Base-by-base conservation (phyloP, 2,329 filamentous ascomycete genomes). In the Ophiognomonia clavigignenti-juglandacearum region DNA sequence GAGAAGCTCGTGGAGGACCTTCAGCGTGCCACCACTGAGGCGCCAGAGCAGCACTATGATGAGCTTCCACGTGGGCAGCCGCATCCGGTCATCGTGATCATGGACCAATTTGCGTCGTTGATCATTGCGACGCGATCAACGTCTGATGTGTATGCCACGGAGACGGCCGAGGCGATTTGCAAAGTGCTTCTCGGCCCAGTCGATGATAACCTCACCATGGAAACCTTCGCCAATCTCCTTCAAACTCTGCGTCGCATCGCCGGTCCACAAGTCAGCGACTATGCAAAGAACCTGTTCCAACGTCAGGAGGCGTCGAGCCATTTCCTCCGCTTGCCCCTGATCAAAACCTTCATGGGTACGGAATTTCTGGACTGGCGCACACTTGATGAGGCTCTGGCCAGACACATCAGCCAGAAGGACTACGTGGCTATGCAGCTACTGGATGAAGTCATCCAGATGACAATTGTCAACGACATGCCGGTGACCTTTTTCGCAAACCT, bases 401-500 rank as follows among this genome's bases (percentile, higher is more conserved):
- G 85, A 61, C 82, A 86, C 2, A 74, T 97, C 18, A 72, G 80
- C 46, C 76, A 84, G 47, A 82, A 82, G 49, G 88, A 90, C 52
- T 75, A 82, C 7, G 77, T 78, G 19, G 88, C 86, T 2, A 69
- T 96, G 3, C 82, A 89, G 47, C 86, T 95, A 61, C 74, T 97
- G n/a, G 82, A 85, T 43, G 82, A 83, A 36, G 73, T 96, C 36
- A 73, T 96, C 53, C 86, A 93, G 54, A 79, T 88, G 36, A 80
- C 91, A 0, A 70, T 96, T 8, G 77, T 95, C 41, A 87, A 81
- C 55, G 87, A 90, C 39, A 81, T 83, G 37, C 88, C 89, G 0
- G 78, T 85, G 32, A 86, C 86, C 1, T 71, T 96, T 39, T 86
- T 89, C 57, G 83, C 90, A 2, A 90, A 97, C 66, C 95, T 96